Evolutionary conservation across 208 protist species (phyloP).

Genomic region (Crithidia fasciculata): DNA sequence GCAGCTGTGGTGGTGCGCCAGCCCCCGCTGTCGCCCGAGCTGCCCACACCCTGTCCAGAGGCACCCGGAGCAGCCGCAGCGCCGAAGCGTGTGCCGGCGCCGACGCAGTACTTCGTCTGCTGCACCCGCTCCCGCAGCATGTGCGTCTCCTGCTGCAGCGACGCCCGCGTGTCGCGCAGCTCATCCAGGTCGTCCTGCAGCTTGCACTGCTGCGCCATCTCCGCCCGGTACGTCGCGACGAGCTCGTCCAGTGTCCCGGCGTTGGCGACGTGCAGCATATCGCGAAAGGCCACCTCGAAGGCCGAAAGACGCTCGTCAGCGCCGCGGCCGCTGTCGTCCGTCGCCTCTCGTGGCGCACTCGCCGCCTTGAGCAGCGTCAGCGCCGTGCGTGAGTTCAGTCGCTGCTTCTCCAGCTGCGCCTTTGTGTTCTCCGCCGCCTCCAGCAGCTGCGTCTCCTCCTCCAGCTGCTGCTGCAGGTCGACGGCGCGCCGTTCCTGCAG

Average conservation of each 20-base stretch:
- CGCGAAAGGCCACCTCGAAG: conserved; percentile 88
- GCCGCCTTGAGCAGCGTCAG: conserved; percentile 20
- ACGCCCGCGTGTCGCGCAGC: conserved; percentile 24
- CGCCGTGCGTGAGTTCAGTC: conserved; percentile 23
- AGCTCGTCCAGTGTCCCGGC: conserved; percentile 48
- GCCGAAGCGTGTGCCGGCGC: conserved; percentile 3
- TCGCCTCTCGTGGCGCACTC: not conserved
- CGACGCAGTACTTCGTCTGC: conserved; percentile 31
- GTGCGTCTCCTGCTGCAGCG: conserved; percentile 38
- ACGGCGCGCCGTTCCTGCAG: conserved; percentile 47
- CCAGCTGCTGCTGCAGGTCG: conserved; percentile 59
- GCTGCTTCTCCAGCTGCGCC: conserved; percentile 35
- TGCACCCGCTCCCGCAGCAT: conserved; percentile 29
- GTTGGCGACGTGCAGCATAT: conserved; percentile 91
- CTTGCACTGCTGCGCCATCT: conserved; percentile 72
- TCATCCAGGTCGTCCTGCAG: conserved; percentile 50
- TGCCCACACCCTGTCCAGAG: not conserved
- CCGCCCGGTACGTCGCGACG: conserved; percentile 44
- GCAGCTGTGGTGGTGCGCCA: conserved; percentile 12
- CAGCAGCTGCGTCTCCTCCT: conserved; percentile 71
- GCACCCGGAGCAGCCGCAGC: not conserved
- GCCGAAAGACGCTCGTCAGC: conserved; percentile 67
- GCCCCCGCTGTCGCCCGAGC: conserved; percentile 5
- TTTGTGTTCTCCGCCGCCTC: conserved; percentile 62
- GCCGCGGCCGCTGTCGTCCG: no score